A percentile compares a stretch with the other conserved stretches of the same genome.
Evolutionary conservation across 2,329 filamentous ascomycete species (phyloP).

Genomic region (Fusarium gaditjirri): DNA sequence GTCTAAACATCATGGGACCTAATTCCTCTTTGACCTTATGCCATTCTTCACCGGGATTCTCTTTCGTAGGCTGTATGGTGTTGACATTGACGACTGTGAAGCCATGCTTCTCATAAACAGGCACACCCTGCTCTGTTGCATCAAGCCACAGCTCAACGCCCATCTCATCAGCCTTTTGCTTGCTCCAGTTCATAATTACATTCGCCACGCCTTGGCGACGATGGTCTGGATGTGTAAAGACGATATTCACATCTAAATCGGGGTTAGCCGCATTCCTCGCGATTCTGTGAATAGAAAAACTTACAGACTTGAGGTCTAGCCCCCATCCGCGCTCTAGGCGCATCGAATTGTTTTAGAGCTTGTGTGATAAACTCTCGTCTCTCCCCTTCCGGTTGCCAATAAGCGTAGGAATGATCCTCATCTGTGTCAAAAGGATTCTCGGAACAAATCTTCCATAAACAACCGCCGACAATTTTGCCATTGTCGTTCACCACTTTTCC

Average conservation of each 20-base stretch:
- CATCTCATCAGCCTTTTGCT: constrained; percentile 39
- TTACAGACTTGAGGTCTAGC: constrained; percentile 37
- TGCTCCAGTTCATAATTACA: constrained; percentile 38
- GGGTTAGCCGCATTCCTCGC: not conserved
- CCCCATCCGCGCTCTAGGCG: constrained; percentile 29
- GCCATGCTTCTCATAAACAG: constrained; percentile 40
- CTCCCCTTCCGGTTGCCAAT: constrained; percentile 39
- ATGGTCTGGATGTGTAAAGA: constrained; percentile 38
- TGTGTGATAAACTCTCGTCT: constrained; percentile 28
- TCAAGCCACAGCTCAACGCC: constrained; percentile 41
- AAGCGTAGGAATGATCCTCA: constrained; percentile 15
- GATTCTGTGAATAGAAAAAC: not conserved
- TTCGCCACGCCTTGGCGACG: constrained; percentile 38
- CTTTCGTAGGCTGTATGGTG: constrained; percentile 10
- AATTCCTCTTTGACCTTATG: constrained; percentile 23
- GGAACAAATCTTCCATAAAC: constrained; percentile 34
- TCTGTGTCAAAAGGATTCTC: constrained; percentile 24
- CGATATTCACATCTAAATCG: constrained; percentile 31
- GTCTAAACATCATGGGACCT: constrained; percentile 28
- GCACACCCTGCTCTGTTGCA: constrained; percentile 34
- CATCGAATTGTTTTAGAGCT: constrained; percentile 32
- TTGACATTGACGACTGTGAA: constrained; percentile 33
- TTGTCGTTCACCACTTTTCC: constrained; percentile 28
- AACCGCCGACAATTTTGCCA: constrained; percentile 35
- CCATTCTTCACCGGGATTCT: constrained; percentile 25